Evolutionary conservation across 768 basidiomycete genomes (phyloP).

Genomic region (Thelephora ganbajun): DNA sequence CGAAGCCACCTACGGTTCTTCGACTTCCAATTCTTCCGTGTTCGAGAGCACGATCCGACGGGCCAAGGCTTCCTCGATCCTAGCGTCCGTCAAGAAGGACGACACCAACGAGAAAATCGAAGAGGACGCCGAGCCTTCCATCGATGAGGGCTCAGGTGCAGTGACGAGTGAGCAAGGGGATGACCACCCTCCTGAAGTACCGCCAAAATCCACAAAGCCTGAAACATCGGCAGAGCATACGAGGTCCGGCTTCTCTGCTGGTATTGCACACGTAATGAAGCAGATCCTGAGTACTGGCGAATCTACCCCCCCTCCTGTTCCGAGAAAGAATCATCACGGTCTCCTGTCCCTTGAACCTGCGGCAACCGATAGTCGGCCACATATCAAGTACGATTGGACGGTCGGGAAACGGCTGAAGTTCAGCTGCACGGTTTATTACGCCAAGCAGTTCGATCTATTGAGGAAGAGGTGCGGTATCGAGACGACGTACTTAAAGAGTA

Average conservation of each 20-base stretch:
- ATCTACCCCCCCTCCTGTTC: constrained; percentile 19
- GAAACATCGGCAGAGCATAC: constrained; percentile 1
- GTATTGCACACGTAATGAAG: constrained; percentile 45
- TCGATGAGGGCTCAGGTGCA: not conserved
- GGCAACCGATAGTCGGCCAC: constrained; percentile 55
- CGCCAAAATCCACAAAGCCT: constrained; percentile 12
- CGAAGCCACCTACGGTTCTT: constrained; percentile 2
- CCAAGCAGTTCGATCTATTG: constrained; percentile 62
- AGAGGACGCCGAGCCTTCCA: constrained; percentile 3
- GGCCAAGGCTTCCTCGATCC: constrained; percentile 26
- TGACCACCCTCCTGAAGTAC: constrained; percentile 3
- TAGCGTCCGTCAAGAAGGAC: constrained; percentile 24
- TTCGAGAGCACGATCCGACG: constrained; percentile 23
- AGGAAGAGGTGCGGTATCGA: constrained; percentile 56
- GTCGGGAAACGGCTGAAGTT: constrained; percentile 62
- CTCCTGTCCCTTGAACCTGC: constrained; percentile 24
- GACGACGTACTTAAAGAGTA: constrained; percentile 38
- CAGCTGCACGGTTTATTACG: constrained; percentile 74
- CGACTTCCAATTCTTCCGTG: constrained; percentile 13
- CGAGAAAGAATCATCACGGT: constrained; percentile 31
- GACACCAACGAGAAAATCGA: constrained; percentile 21
- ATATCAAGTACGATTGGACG: constrained; percentile 75
- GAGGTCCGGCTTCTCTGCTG: constrained; percentile 32
- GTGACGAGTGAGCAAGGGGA: not conserved
- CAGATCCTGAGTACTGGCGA: constrained; percentile 32